Base-by-base conservation (phyloP, 2,329 filamentous ascomycete genomes). In the Phyllosticta citrichinensis region DNA sequence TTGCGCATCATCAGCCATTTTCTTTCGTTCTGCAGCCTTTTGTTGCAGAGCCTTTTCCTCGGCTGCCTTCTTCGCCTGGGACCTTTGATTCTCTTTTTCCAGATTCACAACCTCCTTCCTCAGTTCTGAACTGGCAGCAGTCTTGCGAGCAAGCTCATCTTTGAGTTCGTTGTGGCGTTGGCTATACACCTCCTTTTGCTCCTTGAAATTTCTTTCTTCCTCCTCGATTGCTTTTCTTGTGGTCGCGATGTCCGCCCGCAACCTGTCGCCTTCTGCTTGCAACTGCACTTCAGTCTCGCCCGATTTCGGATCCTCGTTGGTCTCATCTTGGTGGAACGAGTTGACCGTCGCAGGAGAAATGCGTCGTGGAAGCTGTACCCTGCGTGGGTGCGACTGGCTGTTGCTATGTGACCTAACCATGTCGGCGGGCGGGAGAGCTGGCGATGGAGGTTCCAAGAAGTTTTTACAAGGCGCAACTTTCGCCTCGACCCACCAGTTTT, bases 171-270 rank as follows among this genome's bases (percentile, higher is more conserved):
- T 89, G 63, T 90, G 87, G 68, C 96, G 90, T 62, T 85, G 85
- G 60, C 87, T 84, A 33, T 96, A 66, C 11, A 76, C 72, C 1
- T 72, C 72, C 63, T 78, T 79, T 30, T 73, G 70, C 1, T 70
- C 70, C 55, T 74, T 68, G 61, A 79, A 80, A 55, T 81, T 79
- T 52, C 81, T 78, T 62, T 82, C 80, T 52, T 82, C 80, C 50
- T 84, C 88, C 19, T 80, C 78, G 24, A 89, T 86, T 68, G 90
- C 83, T 51, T 81, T 81, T 64, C 89, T 81, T 20, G 87, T 81
- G 55, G 91, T 89, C 54, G 96, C 91, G 10, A 89, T 91, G 65
- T 99, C 93, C 64, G 85, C 86, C 35, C 92, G 84, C 56, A 96
- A 85, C 63, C 85, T 87, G 66, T 89, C 85, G 10, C 91, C 95